Evolutionary conservation across 2,329 filamentous ascomycete genomes (phyloP).

Genomic region (Fusarium sp.): DNA sequence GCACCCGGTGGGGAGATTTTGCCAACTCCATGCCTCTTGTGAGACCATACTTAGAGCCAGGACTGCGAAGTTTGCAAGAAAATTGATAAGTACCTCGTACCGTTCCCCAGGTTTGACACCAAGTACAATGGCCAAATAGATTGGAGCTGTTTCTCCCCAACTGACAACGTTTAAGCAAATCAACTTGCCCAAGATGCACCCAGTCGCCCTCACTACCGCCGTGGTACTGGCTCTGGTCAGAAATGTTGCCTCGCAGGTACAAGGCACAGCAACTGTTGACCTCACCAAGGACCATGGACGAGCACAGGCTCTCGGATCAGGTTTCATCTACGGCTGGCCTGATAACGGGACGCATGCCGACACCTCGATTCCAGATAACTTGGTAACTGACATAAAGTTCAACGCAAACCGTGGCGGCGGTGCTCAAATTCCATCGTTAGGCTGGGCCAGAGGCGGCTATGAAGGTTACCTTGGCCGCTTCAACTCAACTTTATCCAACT

Average conservation of each 20-base stretch:
- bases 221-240: not conserved
- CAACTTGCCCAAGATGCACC: not conserved
- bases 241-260: not conserved
- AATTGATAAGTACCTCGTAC: not conserved
- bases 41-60: too few relatives aligned
- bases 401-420: not conserved
- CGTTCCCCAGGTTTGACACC: rapidly evolving
- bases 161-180: not conserved
- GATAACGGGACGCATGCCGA: rapidly evolving
- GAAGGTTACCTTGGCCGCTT: not conserved
- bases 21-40: not conserved
- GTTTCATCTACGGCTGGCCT: not conserved
- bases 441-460: not conserved
- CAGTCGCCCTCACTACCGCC: not conserved
- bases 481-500: not conserved
- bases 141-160: not conserved
- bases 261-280: not conserved
- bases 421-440: not conserved
- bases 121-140: not conserved
- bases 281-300: not conserved
- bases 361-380: not conserved
- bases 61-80: rapidly evolving
- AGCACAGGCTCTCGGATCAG: not conserved
- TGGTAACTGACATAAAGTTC: not conserved
- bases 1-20: not conserved